These are phyloP conservation scores for Tagetes erecta DNA, from an alignment of 129 eudicot genomes.

Conservation along the genomic window DNA sequence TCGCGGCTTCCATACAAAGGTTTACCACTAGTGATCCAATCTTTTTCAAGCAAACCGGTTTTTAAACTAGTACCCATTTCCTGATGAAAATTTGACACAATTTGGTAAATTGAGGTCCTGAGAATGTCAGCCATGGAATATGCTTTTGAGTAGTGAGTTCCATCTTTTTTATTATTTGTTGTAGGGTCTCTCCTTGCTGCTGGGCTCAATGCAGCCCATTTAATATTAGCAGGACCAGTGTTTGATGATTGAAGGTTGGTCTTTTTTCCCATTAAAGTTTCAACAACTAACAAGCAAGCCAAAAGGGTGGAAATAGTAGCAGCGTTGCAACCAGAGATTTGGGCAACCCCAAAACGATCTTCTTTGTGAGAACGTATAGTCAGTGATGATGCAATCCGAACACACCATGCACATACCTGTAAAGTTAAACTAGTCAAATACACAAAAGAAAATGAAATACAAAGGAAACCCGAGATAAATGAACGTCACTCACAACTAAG, in stretches of 20 bases:
- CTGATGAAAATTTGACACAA: constrained; percentile 67
- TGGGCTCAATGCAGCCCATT: constrained; percentile 71
- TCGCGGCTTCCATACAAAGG: constrained; percentile 71
- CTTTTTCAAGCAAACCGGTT: constrained; percentile 70
- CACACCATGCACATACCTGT: constrained; percentile 93
- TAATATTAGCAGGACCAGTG: constrained; percentile 53
- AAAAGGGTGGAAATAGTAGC: constrained; percentile 66
- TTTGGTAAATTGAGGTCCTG: constrained; percentile 68
- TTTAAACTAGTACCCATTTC: constrained; percentile 72
- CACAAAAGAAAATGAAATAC: neutral
- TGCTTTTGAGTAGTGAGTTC: constrained; percentile 63
- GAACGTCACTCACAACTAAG: no score
- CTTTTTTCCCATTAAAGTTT: constrained; percentile 91
- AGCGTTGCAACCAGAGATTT: constrained; percentile 79
- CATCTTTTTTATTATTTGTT: constrained; percentile 51
- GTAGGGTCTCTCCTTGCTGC: constrained; percentile 21
- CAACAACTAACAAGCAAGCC: constrained; percentile 72
- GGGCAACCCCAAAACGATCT: constrained; percentile 92
- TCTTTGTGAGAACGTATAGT: constrained; percentile 82
- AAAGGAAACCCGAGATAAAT: neutral
- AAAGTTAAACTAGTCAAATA: neutral
- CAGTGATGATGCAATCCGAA: constrained; percentile 65
- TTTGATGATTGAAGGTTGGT: constrained; percentile 59
- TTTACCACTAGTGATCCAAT: constrained; percentile 60
- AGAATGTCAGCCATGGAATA: constrained; percentile 77